Evolutionary conservation across 176 grass and related monocot genomes (phyloP).

Genomic region (Oryza punctata): DNA sequence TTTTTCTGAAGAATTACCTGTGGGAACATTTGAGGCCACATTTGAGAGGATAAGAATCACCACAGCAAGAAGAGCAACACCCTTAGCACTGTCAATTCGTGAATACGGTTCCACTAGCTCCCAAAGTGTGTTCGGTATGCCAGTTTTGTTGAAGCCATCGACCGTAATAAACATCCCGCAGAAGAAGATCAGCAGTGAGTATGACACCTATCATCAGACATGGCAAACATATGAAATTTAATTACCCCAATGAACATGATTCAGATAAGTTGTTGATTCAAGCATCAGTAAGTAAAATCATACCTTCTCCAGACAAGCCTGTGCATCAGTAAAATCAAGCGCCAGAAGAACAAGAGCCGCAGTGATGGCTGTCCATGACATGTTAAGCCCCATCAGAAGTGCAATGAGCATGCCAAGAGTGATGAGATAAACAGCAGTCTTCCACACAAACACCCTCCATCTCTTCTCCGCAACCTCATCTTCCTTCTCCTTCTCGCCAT

Average conservation of each 20-base stretch:
- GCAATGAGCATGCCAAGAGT: slow-evolving; percentile 84
- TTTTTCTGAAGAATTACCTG: slow-evolving; percentile 46
- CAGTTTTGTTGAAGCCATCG: slow-evolving; percentile 91
- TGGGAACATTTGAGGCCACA: slow-evolving; percentile 94
- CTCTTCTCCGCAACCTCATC: slow-evolving; percentile 47
- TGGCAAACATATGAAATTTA: neutral
- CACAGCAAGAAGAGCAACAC: slow-evolving; percentile 64
- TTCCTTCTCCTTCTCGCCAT: slow-evolving; percentile 49
- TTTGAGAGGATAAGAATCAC: slow-evolving; percentile 90
- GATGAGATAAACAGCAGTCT: slow-evolving; percentile 77
- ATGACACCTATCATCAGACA: slow-evolving; percentile 71
- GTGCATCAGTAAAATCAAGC: slow-evolving; percentile 83
- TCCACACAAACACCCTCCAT: slow-evolving; percentile 69
- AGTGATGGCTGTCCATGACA: slow-evolving; percentile 90
- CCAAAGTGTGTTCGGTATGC: slow-evolving; percentile 89
- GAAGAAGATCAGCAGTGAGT: slow-evolving; percentile 91
- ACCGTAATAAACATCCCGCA: slow-evolving; percentile 98
- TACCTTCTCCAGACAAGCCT: slow-evolving; percentile 92
- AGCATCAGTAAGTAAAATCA: neutral
- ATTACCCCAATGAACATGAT: neutral
- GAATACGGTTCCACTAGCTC: slow-evolving; percentile 85
- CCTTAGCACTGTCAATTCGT: slow-evolving; percentile 61
- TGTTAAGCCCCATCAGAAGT: slow-evolving; percentile 82
- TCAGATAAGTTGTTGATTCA: neutral
- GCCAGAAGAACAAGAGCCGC: slow-evolving; percentile 81